Base-by-base conservation (phyloP, 495 filamentous ascomycete genomes). In the Arthonia radiata region DNA sequence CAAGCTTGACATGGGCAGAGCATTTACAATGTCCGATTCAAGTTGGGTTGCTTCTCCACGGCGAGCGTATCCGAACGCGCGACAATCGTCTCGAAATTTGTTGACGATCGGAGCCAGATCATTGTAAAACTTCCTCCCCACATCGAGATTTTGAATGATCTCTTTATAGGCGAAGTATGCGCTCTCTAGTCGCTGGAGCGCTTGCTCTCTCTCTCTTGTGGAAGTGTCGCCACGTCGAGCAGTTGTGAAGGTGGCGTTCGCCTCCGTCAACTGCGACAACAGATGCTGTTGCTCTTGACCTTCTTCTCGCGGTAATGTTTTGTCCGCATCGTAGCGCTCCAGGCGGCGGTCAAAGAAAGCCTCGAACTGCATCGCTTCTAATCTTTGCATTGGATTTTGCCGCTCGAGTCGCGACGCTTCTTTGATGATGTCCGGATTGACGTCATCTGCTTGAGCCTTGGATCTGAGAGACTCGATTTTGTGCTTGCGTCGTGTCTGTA, bases 151-250 rank as follows among this genome's bases (percentile, higher is more conserved):
- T 23, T 61, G 73, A 23, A 89, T 65, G 28, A 93, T 72, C 45
- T 97, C 82, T 47, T 86, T 89, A 48, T 93, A 93, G 49, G 80
- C 86, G 47, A 77, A 59, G 42, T 89, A 92, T 5, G 78, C 86
- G 29, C 80, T 86, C 43, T 94, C 83, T 13, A 97, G 56, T 23
- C 65, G 66, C 44, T 97, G 86, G 14, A 97, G 48, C 0, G 80
- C 80, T 34, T 67, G 62, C 39, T 93, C 83, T 13, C 86, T 63
- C 36, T 90, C 77, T 25, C 61, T 61, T 13, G 66, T 75, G 3
- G 68, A 72, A 2, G 59, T 57, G 36, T 82, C 79, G 2, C 77
- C 80, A 11, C 57, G 61, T 15, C 64, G 63, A 18, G 72, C 68
- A 36, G 53, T 50, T 23, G 70, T 61, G 40, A 97, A 94, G 5